Evolutionary conservation across 495 filamentous ascomycete genomes (phyloP), one percentile per base, ranked within the genome.

Genomic region (Xylaria curta): DNA sequence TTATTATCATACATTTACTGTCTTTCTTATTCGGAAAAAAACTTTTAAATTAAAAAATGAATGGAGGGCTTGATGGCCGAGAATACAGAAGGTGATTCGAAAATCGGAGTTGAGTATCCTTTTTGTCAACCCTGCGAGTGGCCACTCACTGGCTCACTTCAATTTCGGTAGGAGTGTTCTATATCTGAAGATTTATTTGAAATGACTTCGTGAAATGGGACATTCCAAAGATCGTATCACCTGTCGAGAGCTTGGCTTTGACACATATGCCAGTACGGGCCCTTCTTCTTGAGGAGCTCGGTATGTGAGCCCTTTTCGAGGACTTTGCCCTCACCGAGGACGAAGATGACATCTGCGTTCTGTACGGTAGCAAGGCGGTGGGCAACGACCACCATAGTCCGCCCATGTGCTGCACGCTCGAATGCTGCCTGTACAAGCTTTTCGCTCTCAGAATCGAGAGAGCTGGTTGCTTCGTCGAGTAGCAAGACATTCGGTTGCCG

Each of bases 381-480:
- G 13, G 93, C 93, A 40, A 97, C 92, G 0, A 90, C 93, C 49
- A 97, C 86, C 67, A 93, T 92, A 0, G 92, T 96, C 68, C 91
- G 82, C 15, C 87, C 87, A 66, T 81, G 80, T 1, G 89, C 87
- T 0, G 91, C 89, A 75, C 87, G 85, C 73, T 92, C 91, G 70
- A 97, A 85, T 9, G 91, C 92, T 49, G 87, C 85, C 81, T 95
- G 91, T 58, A 97, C 86, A 31, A 92, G 82, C 75, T 87, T 87
- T 83, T 97, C 93, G 40, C 87, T 89, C 82, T 94, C 89, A 12
- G 90, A 90, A 74, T 97, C 94, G 44, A 96, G 82, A 28, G 89
- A 90, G 58, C 87, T 90, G 1, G 94, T 96, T 0, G 93, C 91
- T 80, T 97, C 94, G 76, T 97, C 94, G 15, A 97, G 86, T 47